phyloP scores from a whole-genome alignment of 2,329 filamentous ascomycete genomes.

The Exophiala sp. region DNA sequence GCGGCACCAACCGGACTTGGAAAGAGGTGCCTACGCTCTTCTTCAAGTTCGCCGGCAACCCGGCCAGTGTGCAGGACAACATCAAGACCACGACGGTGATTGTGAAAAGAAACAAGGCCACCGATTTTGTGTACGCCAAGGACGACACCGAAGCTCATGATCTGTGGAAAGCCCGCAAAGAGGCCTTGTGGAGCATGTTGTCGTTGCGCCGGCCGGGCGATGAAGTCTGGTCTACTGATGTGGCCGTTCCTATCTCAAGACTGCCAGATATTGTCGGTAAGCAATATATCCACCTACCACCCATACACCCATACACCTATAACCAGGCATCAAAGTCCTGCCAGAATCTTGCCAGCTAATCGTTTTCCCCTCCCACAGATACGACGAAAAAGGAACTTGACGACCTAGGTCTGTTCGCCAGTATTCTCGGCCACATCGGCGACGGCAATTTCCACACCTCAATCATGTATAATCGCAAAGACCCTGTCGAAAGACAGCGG shows the following conservation, averaged over 20 bases:
- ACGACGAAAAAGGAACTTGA: conserved; percentile 80
- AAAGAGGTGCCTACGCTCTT: conserved; percentile 69
- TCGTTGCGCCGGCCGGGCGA: conserved; percentile 55
- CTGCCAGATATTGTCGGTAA: conserved; percentile 57
- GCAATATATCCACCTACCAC: too few species aligned
- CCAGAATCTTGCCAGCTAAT: background rate
- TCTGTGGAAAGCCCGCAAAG: conserved; percentile 77
- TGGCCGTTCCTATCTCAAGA: conserved; percentile 70
- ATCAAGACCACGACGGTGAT: conserved; percentile 60
- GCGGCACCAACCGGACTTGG: conserved; percentile 59
- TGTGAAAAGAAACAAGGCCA: conserved; percentile 58
- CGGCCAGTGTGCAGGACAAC: conserved; percentile 67
- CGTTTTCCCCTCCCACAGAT: background rate
- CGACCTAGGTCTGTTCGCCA: conserved; percentile 76
- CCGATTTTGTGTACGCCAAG: conserved; percentile 68
- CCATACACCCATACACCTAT: too few species aligned
- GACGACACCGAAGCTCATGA: conserved; percentile 64
- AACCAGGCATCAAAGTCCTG: too few species aligned
- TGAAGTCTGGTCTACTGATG: conserved; percentile 78
- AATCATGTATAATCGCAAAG: conserved; percentile 73
- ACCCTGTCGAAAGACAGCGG: conserved; percentile 64
- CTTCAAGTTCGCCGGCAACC: conserved; percentile 71
- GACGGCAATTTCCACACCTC: conserved; percentile 93
- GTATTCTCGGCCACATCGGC: conserved; percentile 81
- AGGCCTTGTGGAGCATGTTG: conserved; percentile 75